Percentiles rank a stretch among this genome's conserved stretches.
phyloP scores from a whole-genome alignment of 2,329 filamentous ascomycete genomes.

The Pyrenophora graminea region DNA sequence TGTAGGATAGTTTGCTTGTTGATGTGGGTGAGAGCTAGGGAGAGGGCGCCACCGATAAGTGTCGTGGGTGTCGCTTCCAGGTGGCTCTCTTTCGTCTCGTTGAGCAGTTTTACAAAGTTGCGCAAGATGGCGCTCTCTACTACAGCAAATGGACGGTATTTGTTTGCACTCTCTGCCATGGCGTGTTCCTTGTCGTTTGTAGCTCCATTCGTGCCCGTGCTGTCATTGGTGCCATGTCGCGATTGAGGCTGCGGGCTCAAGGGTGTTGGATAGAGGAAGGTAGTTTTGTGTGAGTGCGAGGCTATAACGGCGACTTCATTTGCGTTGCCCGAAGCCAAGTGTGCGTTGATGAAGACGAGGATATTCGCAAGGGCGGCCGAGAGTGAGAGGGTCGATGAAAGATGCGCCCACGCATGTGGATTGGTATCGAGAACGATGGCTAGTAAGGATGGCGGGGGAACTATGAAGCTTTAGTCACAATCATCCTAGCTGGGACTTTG shows the following conservation, averaged over 20 bases:
- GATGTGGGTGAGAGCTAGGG: constrained; percentile 85
- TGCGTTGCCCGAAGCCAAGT: constrained; percentile 88
- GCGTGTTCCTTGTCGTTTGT: constrained; percentile 24
- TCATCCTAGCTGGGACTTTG: background rate
- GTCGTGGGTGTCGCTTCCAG: constrained; percentile 75
- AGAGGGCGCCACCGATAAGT: constrained; percentile 87
- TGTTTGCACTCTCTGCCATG: constrained; percentile 67
- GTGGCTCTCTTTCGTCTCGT: constrained; percentile 65
- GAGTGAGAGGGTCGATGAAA: constrained; percentile 75
- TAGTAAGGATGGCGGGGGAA: constrained; percentile 75
- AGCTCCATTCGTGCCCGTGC: constrained; percentile 35
- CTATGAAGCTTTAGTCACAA: constrained; percentile 39
- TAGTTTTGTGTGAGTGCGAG: constrained; percentile 81
- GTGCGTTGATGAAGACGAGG: constrained; percentile 95
- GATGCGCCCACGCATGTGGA: constrained; percentile 86
- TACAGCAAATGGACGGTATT: constrained; percentile 88
- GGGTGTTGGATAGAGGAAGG: constrained; percentile 82
- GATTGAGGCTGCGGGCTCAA: constrained; percentile 21
- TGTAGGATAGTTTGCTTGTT: constrained; percentile 72
- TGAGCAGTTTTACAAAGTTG: constrained; percentile 74
- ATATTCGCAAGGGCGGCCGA: constrained; percentile 85
- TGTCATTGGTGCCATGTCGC: constrained; percentile 29
- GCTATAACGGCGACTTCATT: constrained; percentile 93
- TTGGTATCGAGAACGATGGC: constrained; percentile 95
- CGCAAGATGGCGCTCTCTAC: constrained; percentile 80